Evolutionary conservation across 345 rosid species (phyloP).

Genomic region (Adansonia digitata): DNA sequence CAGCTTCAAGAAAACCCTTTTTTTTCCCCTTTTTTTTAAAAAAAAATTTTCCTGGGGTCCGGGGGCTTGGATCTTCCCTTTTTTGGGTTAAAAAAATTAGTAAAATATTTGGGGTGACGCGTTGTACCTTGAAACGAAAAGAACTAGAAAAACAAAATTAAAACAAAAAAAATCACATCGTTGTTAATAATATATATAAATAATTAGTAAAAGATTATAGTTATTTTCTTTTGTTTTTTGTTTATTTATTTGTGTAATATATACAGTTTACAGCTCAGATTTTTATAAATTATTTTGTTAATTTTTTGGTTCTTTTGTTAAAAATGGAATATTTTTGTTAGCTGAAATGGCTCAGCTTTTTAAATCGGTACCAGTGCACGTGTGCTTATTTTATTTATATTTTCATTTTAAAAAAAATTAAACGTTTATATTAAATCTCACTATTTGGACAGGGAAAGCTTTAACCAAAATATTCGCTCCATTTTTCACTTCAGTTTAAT

Average conservation of each 20-base stretch:
- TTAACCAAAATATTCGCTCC: neutral
- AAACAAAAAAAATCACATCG: neutral
- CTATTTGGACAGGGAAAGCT: neutral
- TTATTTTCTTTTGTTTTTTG: neutral
- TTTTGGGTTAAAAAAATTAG: neutral
- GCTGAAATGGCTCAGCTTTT: constrained; percentile 31
- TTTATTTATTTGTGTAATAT: neutral
- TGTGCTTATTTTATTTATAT: constrained; percentile 26
- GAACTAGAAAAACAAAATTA: neutral
- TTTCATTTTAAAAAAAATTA: neutral
- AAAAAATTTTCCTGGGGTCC: neutral
- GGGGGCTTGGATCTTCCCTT: neutral
- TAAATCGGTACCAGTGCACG: constrained; percentile 40
- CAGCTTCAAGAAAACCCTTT: constrained; percentile 2
- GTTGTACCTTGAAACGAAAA: neutral
- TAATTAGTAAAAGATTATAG: neutral
- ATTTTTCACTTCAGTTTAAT: neutral
- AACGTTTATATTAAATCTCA: neutral
- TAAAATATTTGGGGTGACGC: neutral
- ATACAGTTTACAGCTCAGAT: constrained; percentile 4
- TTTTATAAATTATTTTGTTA: neutral
- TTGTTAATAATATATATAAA: constrained; percentile 11
- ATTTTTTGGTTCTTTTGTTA: neutral
- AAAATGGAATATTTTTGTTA: constrained; percentile 1
- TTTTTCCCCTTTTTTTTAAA: too few relatives aligned